phyloP scores from a whole-genome alignment of 352 stramenopile genomes.

The Phytophthora litchii region DNA sequence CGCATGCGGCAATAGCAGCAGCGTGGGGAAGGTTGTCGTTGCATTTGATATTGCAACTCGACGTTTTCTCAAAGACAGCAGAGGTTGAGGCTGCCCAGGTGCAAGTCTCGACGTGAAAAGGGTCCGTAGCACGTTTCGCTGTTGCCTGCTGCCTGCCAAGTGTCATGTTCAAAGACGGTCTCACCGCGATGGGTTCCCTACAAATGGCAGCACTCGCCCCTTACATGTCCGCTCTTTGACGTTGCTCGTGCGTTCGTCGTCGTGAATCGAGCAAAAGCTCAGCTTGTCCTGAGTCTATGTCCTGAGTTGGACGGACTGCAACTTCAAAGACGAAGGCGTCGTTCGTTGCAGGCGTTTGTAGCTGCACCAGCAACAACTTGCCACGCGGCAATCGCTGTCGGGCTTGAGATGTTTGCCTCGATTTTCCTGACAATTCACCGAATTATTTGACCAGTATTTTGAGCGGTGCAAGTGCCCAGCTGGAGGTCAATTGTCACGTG shows the following conservation, averaged over 20 bases:
- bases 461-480: conserved; percentile 3
- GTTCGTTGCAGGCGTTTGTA: not conserved
- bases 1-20: not conserved
- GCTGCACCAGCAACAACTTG: conserved; percentile 3
- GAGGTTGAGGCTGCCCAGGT: conserved; percentile 7
- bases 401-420: not conserved
- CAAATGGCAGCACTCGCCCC: conserved; percentile 13
- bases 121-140: conserved; percentile 22
- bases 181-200: conserved; percentile 8
- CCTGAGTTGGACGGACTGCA: not conserved
- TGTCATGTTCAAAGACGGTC: conserved; percentile 10
- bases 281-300: conserved; percentile 8
- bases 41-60: conserved; percentile 5
- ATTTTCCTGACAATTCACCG: conserved; percentile 13
- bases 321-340: conserved; percentile 18
- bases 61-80: conserved; percentile 1
- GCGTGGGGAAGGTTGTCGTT: not conserved
- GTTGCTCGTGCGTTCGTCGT: conserved; percentile 19
- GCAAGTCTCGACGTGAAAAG: conserved; percentile 16
- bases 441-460: conserved; percentile 12
- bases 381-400: conserved; percentile 7
- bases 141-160: conserved; percentile 4
- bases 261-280: conserved; percentile 16
- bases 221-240: conserved; percentile 24
- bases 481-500: conserved; percentile 4